Base-by-base conservation (phyloP, 2,329 filamentous ascomycete species). In the Nigrospora oryzae region DNA sequence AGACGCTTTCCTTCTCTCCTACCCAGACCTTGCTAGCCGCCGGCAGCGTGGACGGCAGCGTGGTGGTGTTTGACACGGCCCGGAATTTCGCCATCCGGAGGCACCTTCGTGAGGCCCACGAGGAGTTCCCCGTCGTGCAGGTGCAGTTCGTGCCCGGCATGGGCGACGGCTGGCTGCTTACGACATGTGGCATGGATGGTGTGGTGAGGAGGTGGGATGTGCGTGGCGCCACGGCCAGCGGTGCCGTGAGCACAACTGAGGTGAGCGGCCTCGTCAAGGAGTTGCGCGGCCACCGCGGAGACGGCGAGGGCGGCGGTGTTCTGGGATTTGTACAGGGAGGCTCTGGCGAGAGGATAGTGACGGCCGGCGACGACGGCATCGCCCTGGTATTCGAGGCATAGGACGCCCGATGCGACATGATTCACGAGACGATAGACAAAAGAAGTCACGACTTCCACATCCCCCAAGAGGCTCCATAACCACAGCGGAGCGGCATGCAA, bases 131-230 rank as follows among this genome's bases (percentile, higher is more conserved):
- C 1, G 88, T 98, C 16, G 91, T 97, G 49, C 91, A 94, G 66
- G 81, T 97, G 5, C 89, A 96, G 48, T 98, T 95, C 58, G 78
- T 95, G 47, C 71, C 72, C 59, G 62, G 66, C 52, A 60, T 49
- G 57, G 51, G 70, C 59, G 54, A 63, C 44, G 75, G 66, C 46
- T 91, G 80, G 82, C 60, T 94, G 49, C 70, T 97, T 43, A 97
- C 91, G 2, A 88, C 81, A 51, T 90, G 84, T 53, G 93, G 93
- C 10, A 88, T 96, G 75, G 93, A 98, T 58, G 91, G 93, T 15
- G 89, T 90, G 0, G 80, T 98, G 16, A 75, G 88, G 57, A 74
- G 90, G 48, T 98, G 93, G 93, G 91, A 98, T 65, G 60, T 80
- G 43, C 67, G 75, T n/a, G 75, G 73, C n/a, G 67, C 65, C 13